Evolutionary conservation across 306 rosid species (phyloP), one percentile per base, ranked within the genome.

Genomic region (Vigna mungo): DNA sequence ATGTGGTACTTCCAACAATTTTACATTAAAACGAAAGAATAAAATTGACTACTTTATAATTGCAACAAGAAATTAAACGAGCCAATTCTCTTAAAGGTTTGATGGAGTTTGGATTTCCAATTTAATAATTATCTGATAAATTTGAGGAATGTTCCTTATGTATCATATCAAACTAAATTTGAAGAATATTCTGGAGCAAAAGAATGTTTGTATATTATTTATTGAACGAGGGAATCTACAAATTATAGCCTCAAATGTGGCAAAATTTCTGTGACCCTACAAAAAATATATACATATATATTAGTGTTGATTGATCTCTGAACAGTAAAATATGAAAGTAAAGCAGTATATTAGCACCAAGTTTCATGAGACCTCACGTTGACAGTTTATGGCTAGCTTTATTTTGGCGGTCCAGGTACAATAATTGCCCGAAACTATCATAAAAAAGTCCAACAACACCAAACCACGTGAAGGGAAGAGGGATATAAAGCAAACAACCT

Each of bases 391-490:
- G 83, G 83, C 48, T 71, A 72, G 56, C 59, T 64, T 72, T 80
- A 34, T 53, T 46, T 72, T 80, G 79, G 68, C 68, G 75, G 79
- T 49, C n/a, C 20, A 60, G 27, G n/a, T 49, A 34, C 82, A 79
- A 79, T 79, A 71, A 79, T 79, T 71, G 81, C 14, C 9, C 52
- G 41, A 72, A 69, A 47, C 6, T 41, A 20, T 3, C 32, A 20
- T 69, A 61, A 53, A 70, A 70, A 82, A 47, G 69, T 52, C 47
- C 23, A 43, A 11, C 12, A 54, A 70, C 17, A 46, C 78, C 74
- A 78, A 74, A 68, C 58, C 81, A 79, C 71, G 86, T 78, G 83
- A 74, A 79, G 27, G 54, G 18, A 79, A 41, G 67, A 56, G 55
- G 52, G 61, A 67, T 51, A 64, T 69, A 83, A 79, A 83, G 84